These are phyloP conservation scores for Aspergillus brasiliensis DNA, from an alignment of 2,329 filamentous ascomycete species.

Conservation along the genomic window DNA sequence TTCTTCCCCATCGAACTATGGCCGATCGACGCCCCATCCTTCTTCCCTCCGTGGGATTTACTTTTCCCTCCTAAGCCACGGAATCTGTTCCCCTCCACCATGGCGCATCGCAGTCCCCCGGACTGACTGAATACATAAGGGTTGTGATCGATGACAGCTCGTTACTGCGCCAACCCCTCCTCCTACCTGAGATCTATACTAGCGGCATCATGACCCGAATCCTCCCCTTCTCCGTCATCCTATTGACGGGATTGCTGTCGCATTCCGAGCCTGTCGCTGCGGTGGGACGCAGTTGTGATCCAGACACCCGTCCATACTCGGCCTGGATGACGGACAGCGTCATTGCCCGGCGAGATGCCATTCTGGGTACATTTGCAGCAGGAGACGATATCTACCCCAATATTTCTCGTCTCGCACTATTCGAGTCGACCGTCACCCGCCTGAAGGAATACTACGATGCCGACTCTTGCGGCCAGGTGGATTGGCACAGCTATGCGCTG, in stretches of 20 bases:
- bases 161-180: too few species aligned
- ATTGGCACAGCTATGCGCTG: conserved; percentile 25
- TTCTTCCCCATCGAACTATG: not conserved
- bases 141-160: too few species aligned
- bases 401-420: conserved; percentile 25
- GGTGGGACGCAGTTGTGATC: conserved; percentile 1
- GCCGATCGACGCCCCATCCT: not conserved
- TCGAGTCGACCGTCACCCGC: conserved; percentile 25
- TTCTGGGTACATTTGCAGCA: conserved; percentile 4
- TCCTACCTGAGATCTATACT: too few species aligned
- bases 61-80: not conserved
- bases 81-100: not conserved
- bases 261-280: not conserved
- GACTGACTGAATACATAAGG: too few species aligned
- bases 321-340: conserved; percentile 32
- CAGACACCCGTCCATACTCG: conserved; percentile 22
- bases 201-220: not conserved
- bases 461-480: conserved; percentile 11
- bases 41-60: not conserved
- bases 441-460: conserved; percentile 18
- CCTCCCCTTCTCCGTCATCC: not conserved
- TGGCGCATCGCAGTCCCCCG: not conserved
- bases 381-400: conserved; percentile 12
- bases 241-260: not conserved
- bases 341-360: conserved; percentile 26